Evolutionary conservation across 768 basidiomycete species (phyloP).

Genomic region (Arthromyces matolae): DNA sequence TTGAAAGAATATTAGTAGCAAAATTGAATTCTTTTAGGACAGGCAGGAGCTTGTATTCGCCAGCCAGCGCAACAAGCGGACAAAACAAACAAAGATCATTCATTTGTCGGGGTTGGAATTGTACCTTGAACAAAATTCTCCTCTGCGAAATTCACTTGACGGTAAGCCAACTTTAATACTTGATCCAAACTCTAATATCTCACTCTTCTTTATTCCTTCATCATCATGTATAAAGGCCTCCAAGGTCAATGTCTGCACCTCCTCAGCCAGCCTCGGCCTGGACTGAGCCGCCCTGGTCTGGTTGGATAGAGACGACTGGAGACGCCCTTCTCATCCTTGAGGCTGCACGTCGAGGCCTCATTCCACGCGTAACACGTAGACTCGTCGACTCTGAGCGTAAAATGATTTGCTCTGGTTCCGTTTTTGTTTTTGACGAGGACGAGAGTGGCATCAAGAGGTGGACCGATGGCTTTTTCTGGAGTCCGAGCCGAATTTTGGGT

Average conservation of each 20-base stretch:
- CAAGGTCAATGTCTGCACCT: conserved; percentile 36
- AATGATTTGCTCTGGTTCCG: conserved; percentile 90
- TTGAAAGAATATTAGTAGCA: not conserved
- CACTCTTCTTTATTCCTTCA: conserved; percentile 26
- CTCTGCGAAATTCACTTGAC: conserved; percentile 59
- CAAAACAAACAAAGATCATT: conserved; percentile 31
- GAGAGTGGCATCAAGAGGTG: conserved; percentile 97
- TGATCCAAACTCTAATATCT: conserved; percentile 61
- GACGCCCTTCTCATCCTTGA: conserved; percentile 97
- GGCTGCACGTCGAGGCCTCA: conserved; percentile 84
- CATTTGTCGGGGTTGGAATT: conserved; percentile 43
- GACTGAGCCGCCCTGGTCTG: conserved; percentile 89
- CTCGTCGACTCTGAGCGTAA: conserved; percentile 89
- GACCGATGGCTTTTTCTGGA: conserved; percentile 98
- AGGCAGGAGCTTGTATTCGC: too few relatives aligned
- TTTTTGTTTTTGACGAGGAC: conserved; percentile 97
- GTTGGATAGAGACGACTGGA: conserved; percentile 93
- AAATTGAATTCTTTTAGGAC: not conserved
- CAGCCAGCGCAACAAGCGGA: conserved; percentile 11
- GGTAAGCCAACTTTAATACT: conserved; percentile 67
- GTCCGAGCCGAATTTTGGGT: conserved; percentile 86
- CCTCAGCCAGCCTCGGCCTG: conserved; percentile 45
- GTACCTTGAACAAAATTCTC: conserved; percentile 41
- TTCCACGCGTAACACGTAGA: conserved; percentile 87
- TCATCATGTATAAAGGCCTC: conserved; percentile 23